Conservation (phyloP, 2,329 filamentous ascomycete species). For the Colletotrichum kahawae region DNA sequence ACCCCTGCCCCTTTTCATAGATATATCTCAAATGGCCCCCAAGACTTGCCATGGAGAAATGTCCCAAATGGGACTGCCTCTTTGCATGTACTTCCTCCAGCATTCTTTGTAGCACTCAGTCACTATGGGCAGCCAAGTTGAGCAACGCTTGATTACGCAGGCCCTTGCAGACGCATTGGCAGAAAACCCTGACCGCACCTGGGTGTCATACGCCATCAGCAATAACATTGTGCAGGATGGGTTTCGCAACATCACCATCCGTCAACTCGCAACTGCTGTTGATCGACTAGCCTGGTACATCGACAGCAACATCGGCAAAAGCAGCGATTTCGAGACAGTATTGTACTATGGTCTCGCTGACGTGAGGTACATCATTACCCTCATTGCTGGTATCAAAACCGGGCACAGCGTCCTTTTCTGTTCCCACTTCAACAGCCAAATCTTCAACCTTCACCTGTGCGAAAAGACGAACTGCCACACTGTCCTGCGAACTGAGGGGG, state of each 20-base stretch:
- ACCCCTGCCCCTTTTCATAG: neutral
- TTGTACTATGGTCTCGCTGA: constrained; percentile 41
- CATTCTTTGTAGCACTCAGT: neutral
- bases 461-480: constrained; percentile 28
- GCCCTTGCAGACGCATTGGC: neutral
- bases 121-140: neutral
- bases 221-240: constrained; percentile 30
- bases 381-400: constrained; percentile 46
- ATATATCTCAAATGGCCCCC: neutral
- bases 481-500: constrained; percentile 27
- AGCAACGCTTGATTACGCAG: neutral
- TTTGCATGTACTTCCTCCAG: neutral
- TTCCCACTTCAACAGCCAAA: constrained; percentile 35
- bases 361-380: constrained; percentile 39
- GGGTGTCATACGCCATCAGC: constrained; percentile 38
- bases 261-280: constrained; percentile 31
- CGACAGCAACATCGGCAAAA: constrained; percentile 30
- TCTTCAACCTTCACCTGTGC: constrained; percentile 32
- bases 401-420: constrained; percentile 42
- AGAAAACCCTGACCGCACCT: constrained; percentile 33
- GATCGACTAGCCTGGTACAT: constrained; percentile 38
- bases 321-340: constrained; percentile 35
- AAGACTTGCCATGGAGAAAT: neutral
- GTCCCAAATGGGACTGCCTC: neutral
- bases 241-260: constrained; percentile 32